Conservation (phyloP, 164 flowering plant genomes). For the Warburgia ugandensis region DNA sequence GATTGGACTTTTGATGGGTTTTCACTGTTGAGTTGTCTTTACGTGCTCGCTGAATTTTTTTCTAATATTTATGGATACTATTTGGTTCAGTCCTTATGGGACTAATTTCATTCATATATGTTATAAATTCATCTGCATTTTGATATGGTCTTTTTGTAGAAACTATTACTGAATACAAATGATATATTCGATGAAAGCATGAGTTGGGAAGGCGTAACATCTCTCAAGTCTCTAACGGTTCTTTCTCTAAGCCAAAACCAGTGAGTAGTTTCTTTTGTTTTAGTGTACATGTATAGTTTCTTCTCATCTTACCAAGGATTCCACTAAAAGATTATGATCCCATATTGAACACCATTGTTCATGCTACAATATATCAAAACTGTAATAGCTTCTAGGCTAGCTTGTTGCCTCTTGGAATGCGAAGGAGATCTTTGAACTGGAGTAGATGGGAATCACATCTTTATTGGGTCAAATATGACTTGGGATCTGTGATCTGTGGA, state of each 20-base stretch:
- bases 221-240: slow-evolving; percentile 44
- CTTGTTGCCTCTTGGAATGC: too few relatives aligned
- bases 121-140: too few relatives aligned
- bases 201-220: slow-evolving; percentile 58
- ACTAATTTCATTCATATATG: background rate
- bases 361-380: too few relatives aligned
- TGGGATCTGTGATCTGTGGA: too few relatives aligned
- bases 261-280: slow-evolving; percentile 48
- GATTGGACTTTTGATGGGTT: background rate
- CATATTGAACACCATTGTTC: too few relatives aligned
- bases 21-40: background rate
- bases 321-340: too few relatives aligned
- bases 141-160: slow-evolving; percentile 30
- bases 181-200: slow-evolving; percentile 45
- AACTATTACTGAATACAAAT: slow-evolving; percentile 54
- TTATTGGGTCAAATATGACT: too few relatives aligned
- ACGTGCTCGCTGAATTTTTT: background rate
- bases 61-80: too few relatives aligned
- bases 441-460: too few relatives aligned
- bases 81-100: background rate
- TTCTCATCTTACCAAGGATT: background rate
- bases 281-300: background rate
- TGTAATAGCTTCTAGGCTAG: too few relatives aligned
- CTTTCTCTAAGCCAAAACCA: slow-evolving; percentile 52
- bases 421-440: too few relatives aligned